Base-by-base conservation (phyloP, 306 rosid species). In the Canavalia ensiformis region DNA sequence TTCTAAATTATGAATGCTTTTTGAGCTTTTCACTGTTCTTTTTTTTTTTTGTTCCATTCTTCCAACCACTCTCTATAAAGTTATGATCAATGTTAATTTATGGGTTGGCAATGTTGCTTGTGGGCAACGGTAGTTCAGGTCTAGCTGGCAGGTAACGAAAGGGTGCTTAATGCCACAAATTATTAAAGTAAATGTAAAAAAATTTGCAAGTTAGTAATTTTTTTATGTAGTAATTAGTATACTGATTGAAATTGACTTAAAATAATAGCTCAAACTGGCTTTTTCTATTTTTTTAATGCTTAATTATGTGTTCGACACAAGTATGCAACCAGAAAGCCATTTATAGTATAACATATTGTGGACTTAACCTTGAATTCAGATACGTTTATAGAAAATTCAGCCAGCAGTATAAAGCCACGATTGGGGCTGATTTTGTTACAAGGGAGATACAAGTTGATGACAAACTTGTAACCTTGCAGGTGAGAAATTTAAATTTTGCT, bases 371-470 rank as follows among this genome's bases (percentile, higher is more conserved):
- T 37, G 2, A 81, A 73, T 59, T 85, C 68, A 91, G 97, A 90
- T 95, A 95, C 41, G 99, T 86, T 8, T 87, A 95, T 68, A 88
- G 81, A 82, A 95, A 91, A 82, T 91, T 86, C 81, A 87, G 77
- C 82, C 94, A 74, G 72, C 97, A 90, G 72, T 95, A 91, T 41
- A 95, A 93, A 83, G 89, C 99, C 42, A 95, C 99, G 1, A 95
- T 95, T 13, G 99, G 99, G 5, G 99, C 99, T 80, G 99, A 95
- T 89, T 95, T 95, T 85, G 90, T 95, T 64, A 95, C 97, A n/a
- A 95, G 91, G 87, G 99, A 95, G 81, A 62, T 93, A 35, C 94
- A 82, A 44, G 78, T 93, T 83, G 97, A 93, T 66, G 93, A 88
- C 78, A 89, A 91, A 71, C 77, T 86, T 29, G 94, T 95, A 55